Base-by-base conservation (phyloP, 2,329 filamentous ascomycete species). In the Ophiostoma ulmi region DNA sequence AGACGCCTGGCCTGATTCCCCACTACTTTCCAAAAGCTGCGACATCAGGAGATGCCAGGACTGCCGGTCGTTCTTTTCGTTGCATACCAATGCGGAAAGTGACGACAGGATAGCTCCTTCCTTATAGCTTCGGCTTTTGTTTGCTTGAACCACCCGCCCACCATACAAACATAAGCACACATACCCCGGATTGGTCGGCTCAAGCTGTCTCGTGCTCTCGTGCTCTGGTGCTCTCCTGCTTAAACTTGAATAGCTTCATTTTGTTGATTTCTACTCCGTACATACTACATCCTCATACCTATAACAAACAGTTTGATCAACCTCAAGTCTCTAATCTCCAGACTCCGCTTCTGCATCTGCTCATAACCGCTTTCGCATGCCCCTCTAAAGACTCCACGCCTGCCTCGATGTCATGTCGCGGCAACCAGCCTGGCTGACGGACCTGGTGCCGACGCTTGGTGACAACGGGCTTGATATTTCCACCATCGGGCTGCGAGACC, bases 341-440 rank as follows among this genome's bases (percentile, higher is more conserved):
- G 48, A n/a, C 22, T 58, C 20, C 3, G 63, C 36, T 65, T 64
- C 31, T 35, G 31, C 31, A 31, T 31, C 31, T 31, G 31, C 31
- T 31, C 31, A 31, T 31, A 31, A 31, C 31, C 31, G 31, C 31
- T 31, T 31, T 31, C 31, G 26, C 11, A 70, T 70, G 69, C 48
- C 14, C 44, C 11, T 63, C 31, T 48, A 52, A 26, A 35, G n/a
- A 65, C 61, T 13, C 20, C 63, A n/a, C 44, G 14, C 38, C 31
- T 65, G 41, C 36, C 44, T 55, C 31, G 10, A 70, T 41, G 67
- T 31, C 31, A 74, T 74, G 73, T 70, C 72, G 55, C 68, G 69
- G 69, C 69, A 67, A 44, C 66, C 70, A 13, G 52, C 36, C 31
- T 20, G 63, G 70, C 26, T 63, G 63, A 66, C 44, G 26, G 72